These are phyloP conservation scores for Ilex paraguariensis DNA, from an alignment of 305 asterid species.

Conservation along the genomic window DNA sequence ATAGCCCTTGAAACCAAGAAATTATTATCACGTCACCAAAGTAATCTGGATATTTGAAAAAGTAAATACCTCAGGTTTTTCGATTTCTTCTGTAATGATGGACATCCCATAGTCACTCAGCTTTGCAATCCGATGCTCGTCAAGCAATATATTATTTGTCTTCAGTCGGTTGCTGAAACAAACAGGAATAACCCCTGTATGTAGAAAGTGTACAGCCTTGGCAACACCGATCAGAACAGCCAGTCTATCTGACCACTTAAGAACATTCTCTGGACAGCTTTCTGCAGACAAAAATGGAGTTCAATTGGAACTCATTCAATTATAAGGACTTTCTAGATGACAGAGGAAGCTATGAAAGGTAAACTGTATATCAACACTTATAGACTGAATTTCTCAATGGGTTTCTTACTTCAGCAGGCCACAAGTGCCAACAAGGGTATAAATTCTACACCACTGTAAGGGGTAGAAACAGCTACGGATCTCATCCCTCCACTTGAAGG, in stretches of 20 bases:
- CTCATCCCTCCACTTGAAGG: too few relatives aligned
- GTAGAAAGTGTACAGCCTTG: constrained; percentile 90
- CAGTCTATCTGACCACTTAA: constrained; percentile 87
- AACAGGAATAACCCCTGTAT: constrained; percentile 83
- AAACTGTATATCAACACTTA: too few relatives aligned
- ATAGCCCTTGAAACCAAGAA: background rate
- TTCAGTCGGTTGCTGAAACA: constrained; percentile 62
- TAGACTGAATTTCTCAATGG: background rate
- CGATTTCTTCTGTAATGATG: constrained; percentile 62
- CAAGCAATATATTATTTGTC: constrained; percentile 72
- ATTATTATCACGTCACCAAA: background rate
- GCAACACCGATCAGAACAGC: constrained; percentile 75
- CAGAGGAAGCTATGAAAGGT: background rate
- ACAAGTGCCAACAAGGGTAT: background rate
- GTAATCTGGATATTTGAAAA: constrained; percentile 9
- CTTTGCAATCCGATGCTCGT: constrained; percentile 77
- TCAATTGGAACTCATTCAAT: constrained; percentile 9
- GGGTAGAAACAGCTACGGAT: too few relatives aligned
- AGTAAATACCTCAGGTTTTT: constrained; percentile 45
- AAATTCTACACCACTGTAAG: too few relatives aligned
- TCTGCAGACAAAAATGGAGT: constrained; percentile 37
- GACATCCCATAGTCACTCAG: constrained; percentile 95
- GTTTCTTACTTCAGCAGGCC: background rate
- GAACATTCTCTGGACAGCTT: constrained; percentile 49
- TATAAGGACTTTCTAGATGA: too few relatives aligned